These are phyloP conservation scores for Daldinia concentrica DNA, from an alignment of 495 filamentous ascomycete species.

Conservation along the genomic window DNA sequence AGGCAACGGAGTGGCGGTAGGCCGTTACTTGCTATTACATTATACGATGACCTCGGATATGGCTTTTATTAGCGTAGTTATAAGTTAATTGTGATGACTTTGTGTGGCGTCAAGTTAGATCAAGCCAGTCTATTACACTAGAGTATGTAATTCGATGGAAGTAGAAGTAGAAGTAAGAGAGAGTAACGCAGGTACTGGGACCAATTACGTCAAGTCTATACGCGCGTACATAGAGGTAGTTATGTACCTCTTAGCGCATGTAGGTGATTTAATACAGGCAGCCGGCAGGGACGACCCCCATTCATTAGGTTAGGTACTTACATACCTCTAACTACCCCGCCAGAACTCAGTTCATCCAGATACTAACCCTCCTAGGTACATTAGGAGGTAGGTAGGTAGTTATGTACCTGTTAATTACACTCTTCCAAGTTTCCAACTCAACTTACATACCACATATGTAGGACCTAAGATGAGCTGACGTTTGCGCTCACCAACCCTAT, in stretches of 20 bases:
- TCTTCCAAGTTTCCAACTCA: constrained; percentile 9
- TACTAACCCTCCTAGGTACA: too few relatives aligned
- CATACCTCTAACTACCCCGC: constrained; percentile 3
- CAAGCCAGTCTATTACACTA: neutral
- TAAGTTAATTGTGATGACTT: neutral
- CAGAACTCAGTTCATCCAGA: neutral
- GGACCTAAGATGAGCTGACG: constrained; percentile 17
- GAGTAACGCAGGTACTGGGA: neutral
- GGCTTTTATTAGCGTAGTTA: neutral
- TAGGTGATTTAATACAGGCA: neutral
- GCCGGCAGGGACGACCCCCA: neutral
- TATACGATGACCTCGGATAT: neutral
- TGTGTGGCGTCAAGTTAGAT: neutral
- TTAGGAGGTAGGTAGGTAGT: too few relatives aligned
- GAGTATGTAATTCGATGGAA: neutral
- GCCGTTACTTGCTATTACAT: neutral
- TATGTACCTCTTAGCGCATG: neutral
- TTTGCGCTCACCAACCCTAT: constrained; percentile 22
- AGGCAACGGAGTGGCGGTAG: too few relatives aligned
- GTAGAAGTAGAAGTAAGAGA: neutral
- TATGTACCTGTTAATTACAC: neutral
- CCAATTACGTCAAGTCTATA: constrained; percentile 32
- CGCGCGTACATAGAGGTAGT: constrained; percentile 2
- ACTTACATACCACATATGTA: too few relatives aligned
- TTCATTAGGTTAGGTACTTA: neutral